Base-by-base conservation (phyloP, 148 eudicot species). In the Rhododendron ovatum region DNA sequence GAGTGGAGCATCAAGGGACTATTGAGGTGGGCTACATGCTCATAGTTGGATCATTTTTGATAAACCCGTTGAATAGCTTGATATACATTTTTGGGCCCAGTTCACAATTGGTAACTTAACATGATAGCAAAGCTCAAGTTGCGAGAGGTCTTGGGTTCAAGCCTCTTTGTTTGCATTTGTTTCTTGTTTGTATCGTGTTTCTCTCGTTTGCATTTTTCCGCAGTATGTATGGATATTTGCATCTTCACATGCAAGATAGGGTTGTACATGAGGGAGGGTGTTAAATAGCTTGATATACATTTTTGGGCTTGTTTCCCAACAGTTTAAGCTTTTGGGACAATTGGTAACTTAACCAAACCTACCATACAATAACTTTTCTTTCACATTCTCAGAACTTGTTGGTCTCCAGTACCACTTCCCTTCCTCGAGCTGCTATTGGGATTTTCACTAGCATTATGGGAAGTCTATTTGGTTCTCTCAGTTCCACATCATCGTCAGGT, bases 341-440 rank as follows among this genome's bases (percentile, higher is more conserved):
- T 55, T 55, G 61, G 61, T 55, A 55, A 55, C 61, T 55, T 55
- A 55, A 55, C 20, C 61, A 7, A 6, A 55, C 86, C 2, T 75
- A 79, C 48, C 41, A 17, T 20, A 82, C 45, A 75, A 7, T 79
- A 35, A 80, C 1, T 51, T 18, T 20, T 26, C 45, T 53, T 43
- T 69, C 45, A 26, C 18, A 83, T 51, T 30, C 69, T 45, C 81
- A 83, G 80, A 83, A 71, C 51, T 80, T 67, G 3, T 75, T 85
- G 73, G 86, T 78, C 74, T 88, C 90, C 28, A 85, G 82, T 77
- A 67, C 88, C 28, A 78, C 81, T 82, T 91, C 89, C 80, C 85
- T 93, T 88, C 90, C 94, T 41, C 91, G 84, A 94, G 93, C 91
- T 55, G 98, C 98, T 61, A 83, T 93, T 43, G 96, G 91, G 47